Percentiles rank a stretch among this genome's conserved stretches.
Evolutionary conservation across 441 rosid genomes (phyloP).

Genomic region (Euphorbia schlechtendalii): DNA sequence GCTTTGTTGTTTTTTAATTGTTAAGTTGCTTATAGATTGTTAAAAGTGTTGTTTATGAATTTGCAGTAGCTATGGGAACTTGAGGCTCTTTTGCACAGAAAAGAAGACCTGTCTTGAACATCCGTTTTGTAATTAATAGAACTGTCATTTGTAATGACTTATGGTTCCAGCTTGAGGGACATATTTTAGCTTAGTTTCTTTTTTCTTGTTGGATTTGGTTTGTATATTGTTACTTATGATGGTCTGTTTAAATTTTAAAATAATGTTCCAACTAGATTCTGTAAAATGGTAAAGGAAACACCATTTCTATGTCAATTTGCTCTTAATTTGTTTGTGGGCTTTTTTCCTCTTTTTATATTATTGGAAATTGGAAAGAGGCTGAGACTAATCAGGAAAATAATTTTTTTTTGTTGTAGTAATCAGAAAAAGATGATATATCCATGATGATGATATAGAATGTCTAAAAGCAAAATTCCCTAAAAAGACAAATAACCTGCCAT

Average conservation of each 20-base stretch:
- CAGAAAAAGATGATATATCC: too few relatives aligned
- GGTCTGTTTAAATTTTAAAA: neutral
- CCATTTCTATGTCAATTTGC: neutral
- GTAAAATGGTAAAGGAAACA: neutral
- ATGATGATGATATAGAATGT: neutral
- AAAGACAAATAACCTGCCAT: too few relatives aligned
- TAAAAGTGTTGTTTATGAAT: neutral
- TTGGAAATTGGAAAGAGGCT: neutral
- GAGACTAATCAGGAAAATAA: too few relatives aligned
- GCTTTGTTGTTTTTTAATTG: neutral
- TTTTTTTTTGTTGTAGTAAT: too few relatives aligned
- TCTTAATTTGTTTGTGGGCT: neutral
- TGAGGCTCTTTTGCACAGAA: neutral
- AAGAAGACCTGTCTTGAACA: neutral
- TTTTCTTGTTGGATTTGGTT: too few relatives aligned
- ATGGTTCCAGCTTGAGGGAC: neutral
- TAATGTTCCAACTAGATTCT: neutral
- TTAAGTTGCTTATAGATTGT: neutral
- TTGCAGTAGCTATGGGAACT: conserved; percentile 26
- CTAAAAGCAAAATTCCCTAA: too few relatives aligned
- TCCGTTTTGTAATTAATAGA: neutral
- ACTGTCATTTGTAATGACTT: neutral
- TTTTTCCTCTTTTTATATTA: too few relatives aligned
- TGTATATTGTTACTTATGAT: too few relatives aligned
- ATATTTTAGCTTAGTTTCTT: neutral